A percentile compares a stretch with the other conserved stretches of the same genome.
Evolutionary conservation across 2,329 filamentous ascomycete species (phyloP).

Genomic region (Fusarium miscanthi): DNA sequence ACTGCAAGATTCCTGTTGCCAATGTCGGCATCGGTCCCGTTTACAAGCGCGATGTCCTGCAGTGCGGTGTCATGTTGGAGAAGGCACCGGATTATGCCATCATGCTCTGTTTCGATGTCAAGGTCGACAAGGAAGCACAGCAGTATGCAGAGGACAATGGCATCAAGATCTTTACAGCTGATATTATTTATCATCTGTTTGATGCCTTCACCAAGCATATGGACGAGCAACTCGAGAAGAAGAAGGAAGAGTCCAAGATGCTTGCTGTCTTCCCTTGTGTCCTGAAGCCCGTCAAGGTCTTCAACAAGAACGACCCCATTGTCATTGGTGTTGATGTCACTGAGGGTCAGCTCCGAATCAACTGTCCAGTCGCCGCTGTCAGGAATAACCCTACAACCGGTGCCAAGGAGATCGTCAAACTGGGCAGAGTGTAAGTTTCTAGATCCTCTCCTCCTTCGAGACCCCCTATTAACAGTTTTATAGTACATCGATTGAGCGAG

Average conservation of each 20-base stretch:
- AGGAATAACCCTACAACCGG: slow-evolving; percentile 83
- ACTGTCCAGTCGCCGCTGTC: slow-evolving; percentile 90
- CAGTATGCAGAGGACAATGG: slow-evolving; percentile 92
- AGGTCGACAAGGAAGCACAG: slow-evolving; percentile 96
- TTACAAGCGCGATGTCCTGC: slow-evolving; percentile 98
- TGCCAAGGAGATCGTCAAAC: slow-evolving; percentile 81
- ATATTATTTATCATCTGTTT: slow-evolving; percentile 99
- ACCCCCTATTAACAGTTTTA: slow-evolving; percentile 45
- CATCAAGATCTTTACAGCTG: slow-evolving; percentile 97
- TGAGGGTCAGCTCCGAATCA: slow-evolving; percentile 87
- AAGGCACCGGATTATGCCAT: slow-evolving; percentile 96
- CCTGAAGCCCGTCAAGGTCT: slow-evolving; percentile 87
- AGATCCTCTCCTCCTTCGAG: slow-evolving; percentile 21
- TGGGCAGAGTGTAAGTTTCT: slow-evolving; percentile 90
- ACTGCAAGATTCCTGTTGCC: slow-evolving; percentile 95
- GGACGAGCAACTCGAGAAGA: slow-evolving; percentile 84
- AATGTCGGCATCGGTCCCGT: slow-evolving; percentile 98
- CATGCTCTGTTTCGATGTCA: slow-evolving; percentile 99
- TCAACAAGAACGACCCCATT: slow-evolving; percentile 98
- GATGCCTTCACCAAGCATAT: slow-evolving; percentile 97
- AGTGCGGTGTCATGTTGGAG: slow-evolving; percentile 94
- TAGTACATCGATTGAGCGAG: slow-evolving; percentile 95
- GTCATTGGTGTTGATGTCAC: slow-evolving; percentile 94
- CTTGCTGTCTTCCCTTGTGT: slow-evolving; percentile 97
- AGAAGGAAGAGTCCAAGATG: slow-evolving; percentile 96